Evolutionary conservation across 495 filamentous ascomycete species (phyloP).

Genomic region (Elasticomyces elasticus): DNA sequence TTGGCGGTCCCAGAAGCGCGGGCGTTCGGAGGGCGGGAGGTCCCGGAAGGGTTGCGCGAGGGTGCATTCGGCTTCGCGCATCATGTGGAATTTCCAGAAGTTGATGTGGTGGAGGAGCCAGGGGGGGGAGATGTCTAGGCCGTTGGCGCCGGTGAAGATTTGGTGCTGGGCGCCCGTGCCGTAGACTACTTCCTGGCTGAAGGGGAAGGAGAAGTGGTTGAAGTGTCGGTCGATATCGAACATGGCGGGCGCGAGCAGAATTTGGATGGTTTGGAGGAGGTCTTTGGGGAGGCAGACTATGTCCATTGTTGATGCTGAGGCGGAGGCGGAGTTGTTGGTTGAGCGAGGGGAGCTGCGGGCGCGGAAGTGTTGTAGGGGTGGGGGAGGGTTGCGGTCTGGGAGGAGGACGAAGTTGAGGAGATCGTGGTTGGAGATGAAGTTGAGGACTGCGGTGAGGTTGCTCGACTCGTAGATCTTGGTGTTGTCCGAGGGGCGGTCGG

Average conservation of each 20-base stretch:
- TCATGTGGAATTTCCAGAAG: conserved; percentile 34
- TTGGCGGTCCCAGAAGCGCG: conserved; percentile 19
- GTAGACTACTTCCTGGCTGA: conserved; percentile 27
- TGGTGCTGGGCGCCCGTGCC: conserved; percentile 8
- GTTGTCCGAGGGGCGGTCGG: not conserved
- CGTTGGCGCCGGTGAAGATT: conserved; percentile 24
- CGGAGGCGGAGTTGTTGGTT: conserved; percentile 2
- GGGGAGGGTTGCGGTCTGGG: not conserved
- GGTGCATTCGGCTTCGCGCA: conserved; percentile 14
- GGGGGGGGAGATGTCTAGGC: conserved; percentile 24
- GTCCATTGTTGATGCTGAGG: not conserved
- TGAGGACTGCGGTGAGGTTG: conserved; percentile 1
- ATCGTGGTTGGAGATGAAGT: conserved; percentile 6
- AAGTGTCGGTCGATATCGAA: conserved; percentile 11
- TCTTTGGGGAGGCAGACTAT: not conserved
- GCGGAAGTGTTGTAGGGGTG: not conserved
- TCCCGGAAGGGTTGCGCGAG: conserved; percentile 18
- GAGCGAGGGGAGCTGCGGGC: no score
- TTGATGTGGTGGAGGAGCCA: conserved; percentile 29
- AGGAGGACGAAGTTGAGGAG: conserved; percentile 1
- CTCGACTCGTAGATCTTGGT: conserved; percentile 1
- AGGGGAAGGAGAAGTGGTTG: conserved; percentile 21
- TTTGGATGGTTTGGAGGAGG: conserved; percentile 23
- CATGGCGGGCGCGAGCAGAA: conserved; percentile 24
- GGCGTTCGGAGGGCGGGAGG: conserved; percentile 15